Conservation (phyloP, 2,329 filamentous ascomycete genomes). For the Fonsecaea erecta region DNA sequence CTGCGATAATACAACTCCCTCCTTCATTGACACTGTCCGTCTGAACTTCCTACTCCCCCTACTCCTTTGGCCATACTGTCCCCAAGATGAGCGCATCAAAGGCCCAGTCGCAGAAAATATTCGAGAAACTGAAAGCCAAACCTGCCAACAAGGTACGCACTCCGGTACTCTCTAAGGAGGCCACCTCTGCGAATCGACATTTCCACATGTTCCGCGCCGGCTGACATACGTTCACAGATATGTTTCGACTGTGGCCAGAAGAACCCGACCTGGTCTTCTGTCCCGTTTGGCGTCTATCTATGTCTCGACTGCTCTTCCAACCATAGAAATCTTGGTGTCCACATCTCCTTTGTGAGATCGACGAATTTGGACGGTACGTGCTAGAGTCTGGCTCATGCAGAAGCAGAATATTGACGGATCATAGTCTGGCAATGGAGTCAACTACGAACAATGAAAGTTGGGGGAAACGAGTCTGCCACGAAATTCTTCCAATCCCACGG, state of each 20-base stretch:
- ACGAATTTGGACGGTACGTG: constrained; percentile 92
- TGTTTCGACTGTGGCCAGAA: constrained; percentile 99
- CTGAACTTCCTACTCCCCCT: background rate
- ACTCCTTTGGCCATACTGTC: background rate
- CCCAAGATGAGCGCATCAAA: constrained; percentile 74
- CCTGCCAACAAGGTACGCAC: constrained; percentile 82
- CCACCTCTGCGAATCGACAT: constrained; percentile 32
- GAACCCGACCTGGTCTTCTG: constrained; percentile 97
- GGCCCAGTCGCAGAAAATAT: constrained; percentile 94
- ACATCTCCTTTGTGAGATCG: constrained; percentile 98
- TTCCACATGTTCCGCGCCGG: constrained; percentile 18
- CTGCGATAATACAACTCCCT: background rate
- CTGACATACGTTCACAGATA: constrained; percentile 60
- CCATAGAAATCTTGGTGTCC: constrained; percentile 95
- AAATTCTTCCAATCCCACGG: constrained; percentile 98
- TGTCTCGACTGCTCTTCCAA: constrained; percentile 97
- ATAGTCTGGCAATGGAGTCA: constrained; percentile 99
- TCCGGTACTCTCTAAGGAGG: constrained; percentile 30
- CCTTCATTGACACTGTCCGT: background rate
- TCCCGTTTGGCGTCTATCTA: constrained; percentile 95
- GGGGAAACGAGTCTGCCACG: constrained; percentile 95
- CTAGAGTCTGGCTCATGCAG: constrained; percentile 43
- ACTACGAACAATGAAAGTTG: constrained; percentile 95
- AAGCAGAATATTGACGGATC: constrained; percentile 35
- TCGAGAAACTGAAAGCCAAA: constrained; percentile 95